These are phyloP conservation scores for Neocallimastix lanati DNA, from an alignment of 192 early-diverging fungal species.

Conservation along the genomic window DNA sequence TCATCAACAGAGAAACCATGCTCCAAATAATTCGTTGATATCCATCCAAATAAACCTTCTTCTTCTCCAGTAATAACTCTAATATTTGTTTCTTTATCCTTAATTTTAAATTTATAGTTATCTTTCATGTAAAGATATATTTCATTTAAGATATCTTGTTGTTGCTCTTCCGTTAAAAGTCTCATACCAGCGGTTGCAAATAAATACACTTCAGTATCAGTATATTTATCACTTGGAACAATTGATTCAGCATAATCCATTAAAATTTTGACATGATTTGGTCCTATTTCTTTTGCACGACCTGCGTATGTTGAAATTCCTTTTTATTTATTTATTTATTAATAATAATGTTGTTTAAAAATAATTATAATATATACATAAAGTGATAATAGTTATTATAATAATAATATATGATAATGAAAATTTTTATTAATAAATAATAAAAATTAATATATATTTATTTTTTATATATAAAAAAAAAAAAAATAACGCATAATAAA, in stretches of 20 bases:
- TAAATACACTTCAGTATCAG: conserved; percentile 66
- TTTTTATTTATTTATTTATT: neutral
- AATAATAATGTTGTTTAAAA: neutral
- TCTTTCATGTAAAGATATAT: neutral
- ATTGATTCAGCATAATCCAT: conserved; percentile 57
- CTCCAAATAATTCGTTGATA: conserved; percentile 21
- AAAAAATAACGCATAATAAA: too few relatives aligned
- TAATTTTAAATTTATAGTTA: neutral
- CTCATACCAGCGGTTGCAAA: conserved; percentile 94
- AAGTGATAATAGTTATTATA: too few relatives aligned
- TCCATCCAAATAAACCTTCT: neutral
- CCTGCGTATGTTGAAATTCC: conserved; percentile 68
- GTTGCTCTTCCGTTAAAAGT: conserved; percentile 26
- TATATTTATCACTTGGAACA: conserved; percentile 41
- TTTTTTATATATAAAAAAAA: too few relatives aligned
- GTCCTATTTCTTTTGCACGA: conserved; percentile 27
- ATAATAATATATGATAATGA: too few relatives aligned
- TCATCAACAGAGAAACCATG: neutral
- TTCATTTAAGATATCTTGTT: conserved; percentile 21
- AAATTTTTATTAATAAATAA: too few relatives aligned
- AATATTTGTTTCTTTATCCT: neutral
- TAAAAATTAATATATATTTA: too few relatives aligned
- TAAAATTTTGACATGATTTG: conserved; percentile 47
- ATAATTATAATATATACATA: conserved; percentile 21
- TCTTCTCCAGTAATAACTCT: neutral